Base-by-base conservation (phyloP, 2,329 filamentous ascomycete genomes). In the Lachnellula arida region DNA sequence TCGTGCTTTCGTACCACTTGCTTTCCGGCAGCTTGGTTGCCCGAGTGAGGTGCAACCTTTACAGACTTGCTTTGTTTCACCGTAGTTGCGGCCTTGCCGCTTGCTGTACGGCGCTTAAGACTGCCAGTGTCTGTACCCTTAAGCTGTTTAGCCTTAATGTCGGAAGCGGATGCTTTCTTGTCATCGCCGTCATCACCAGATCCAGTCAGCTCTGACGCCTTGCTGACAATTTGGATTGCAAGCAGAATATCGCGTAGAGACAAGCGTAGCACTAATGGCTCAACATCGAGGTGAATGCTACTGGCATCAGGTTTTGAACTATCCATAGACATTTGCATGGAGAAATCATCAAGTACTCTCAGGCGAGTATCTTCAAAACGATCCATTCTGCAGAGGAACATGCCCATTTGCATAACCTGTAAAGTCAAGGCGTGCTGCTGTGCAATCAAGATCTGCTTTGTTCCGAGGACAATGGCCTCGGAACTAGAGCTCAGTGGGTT, bases 301-400 rank as follows among this genome's bases (percentile, higher is more conserved):
- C 86, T 94, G 37, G 86, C 66, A 62, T 84, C 85, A 0, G 75
- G 68, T 49, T 77, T 74, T 0, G 82, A 85, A 59, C 72, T 82
- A 67, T 99, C 93, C 77, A 99, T 84, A 2, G 90, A 94, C 65
- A 96, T 79, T 60, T 94, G 89, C 9, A 97, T 78, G 2, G 91
- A 96, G 70, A 99, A 99, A 72, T 99, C 92, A 68, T 99, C 95
- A 34, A 99, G 82, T 59, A 99, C 96, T 17, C 94, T 86, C 47
- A 99, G 79, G 39, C 91, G 85, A 42, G 87, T 92, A 3, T 89
- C 91, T 64, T 99, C 93, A 64, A 97, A 97, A 60, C 86, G 89
- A 72, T 99, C 95, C 94, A 99, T 99, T 12, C 94, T 88, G 69
- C 95, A 99, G 34, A 99, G 74, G 71, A 97, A 99, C 94, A 99